Evolutionary conservation across 2,329 filamentous ascomycete species (phyloP).

Genomic region (Colletotrichum spinosum): DNA sequence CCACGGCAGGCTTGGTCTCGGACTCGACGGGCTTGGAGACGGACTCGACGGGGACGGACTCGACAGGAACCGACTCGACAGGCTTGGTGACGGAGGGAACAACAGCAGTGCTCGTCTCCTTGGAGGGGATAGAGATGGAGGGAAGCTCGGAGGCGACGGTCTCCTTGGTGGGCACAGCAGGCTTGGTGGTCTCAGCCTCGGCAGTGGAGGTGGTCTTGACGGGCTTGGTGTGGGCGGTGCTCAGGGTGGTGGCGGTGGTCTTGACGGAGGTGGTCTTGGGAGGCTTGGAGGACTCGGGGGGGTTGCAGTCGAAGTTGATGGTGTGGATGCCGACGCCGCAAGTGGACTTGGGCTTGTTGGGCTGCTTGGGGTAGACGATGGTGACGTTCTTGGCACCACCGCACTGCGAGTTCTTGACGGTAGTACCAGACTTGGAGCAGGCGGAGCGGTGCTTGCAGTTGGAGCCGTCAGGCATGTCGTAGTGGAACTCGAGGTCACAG

Average conservation of each 20-base stretch:
- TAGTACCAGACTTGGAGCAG: constrained; percentile 76
- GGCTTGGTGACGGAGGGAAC: constrained; percentile 31
- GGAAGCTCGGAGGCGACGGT: constrained; percentile 20
- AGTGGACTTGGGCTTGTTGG: constrained; percentile 64
- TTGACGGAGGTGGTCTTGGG: constrained; percentile 29
- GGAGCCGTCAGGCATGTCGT: constrained; percentile 84
- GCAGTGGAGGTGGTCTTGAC: constrained; percentile 37
- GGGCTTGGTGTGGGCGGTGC: constrained; percentile 37
- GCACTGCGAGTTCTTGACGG: constrained; percentile 87
- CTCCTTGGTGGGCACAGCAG: constrained; percentile 27
- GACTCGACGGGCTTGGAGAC: constrained; percentile 25
- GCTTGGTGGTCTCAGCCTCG: constrained; percentile 36
- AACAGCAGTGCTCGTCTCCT: constrained; percentile 34
- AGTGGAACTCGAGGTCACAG: constrained; percentile 86
- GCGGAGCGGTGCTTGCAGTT: constrained; percentile 81
- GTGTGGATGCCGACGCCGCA: constrained; percentile 81
- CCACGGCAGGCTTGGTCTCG: constrained; percentile 25
- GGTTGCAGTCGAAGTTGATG: constrained; percentile 78
- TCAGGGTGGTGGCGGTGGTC: constrained; percentile 33
- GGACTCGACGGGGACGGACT: not conserved
- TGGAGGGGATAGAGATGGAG: constrained; percentile 23
- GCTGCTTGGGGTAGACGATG: constrained; percentile 72
- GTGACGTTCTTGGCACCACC: constrained; percentile 88
- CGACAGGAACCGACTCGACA: not conserved
- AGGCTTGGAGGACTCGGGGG: constrained; percentile 34